Conservation (phyloP, 2,329 filamentous ascomycete genomes). For the Aspergillus japonicus region DNA sequence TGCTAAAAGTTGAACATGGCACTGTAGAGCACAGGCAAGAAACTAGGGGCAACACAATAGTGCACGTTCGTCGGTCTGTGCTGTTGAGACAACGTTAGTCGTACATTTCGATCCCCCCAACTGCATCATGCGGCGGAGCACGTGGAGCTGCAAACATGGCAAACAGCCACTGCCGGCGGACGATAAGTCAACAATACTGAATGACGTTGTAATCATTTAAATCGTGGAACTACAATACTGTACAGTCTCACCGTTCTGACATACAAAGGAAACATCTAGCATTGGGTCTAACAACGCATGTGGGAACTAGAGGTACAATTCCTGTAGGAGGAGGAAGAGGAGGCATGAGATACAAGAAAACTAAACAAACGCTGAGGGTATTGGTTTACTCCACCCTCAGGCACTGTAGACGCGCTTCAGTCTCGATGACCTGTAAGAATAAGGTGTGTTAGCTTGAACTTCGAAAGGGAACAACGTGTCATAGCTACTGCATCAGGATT, state of each 20-base stretch:
- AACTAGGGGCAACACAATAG: not conserved
- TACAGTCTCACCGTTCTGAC: not conserved
- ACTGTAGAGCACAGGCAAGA: not conserved
- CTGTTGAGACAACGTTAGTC: not conserved
- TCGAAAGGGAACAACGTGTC: not conserved
- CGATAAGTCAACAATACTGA: not conserved
- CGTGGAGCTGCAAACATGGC: constrained; percentile 23
- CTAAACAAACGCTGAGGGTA: constrained; percentile 28
- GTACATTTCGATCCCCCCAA: constrained; percentile 1
- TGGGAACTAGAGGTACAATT: constrained; percentile 43
- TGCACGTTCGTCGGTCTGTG: constrained; percentile 5
- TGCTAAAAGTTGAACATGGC: constrained; percentile 7
- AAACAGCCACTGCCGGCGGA: constrained; percentile 15
- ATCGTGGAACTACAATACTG: too few relatives aligned
- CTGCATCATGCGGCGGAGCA: constrained; percentile 13
- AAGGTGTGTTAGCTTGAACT: constrained; percentile 16
- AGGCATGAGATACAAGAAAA: constrained; percentile 32
- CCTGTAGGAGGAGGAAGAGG: constrained; percentile 24
- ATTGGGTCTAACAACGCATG: constrained; percentile 39
- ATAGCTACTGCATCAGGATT: not conserved
- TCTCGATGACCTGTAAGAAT: constrained; percentile 70
- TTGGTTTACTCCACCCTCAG: constrained; percentile 69
- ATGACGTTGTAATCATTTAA: not conserved
- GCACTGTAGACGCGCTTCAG: constrained; percentile 85
- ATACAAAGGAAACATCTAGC: constrained; percentile 31